Conservation (phyloP, 2,329 filamentous ascomycete species). For the Aspergillus terreus region DNA sequence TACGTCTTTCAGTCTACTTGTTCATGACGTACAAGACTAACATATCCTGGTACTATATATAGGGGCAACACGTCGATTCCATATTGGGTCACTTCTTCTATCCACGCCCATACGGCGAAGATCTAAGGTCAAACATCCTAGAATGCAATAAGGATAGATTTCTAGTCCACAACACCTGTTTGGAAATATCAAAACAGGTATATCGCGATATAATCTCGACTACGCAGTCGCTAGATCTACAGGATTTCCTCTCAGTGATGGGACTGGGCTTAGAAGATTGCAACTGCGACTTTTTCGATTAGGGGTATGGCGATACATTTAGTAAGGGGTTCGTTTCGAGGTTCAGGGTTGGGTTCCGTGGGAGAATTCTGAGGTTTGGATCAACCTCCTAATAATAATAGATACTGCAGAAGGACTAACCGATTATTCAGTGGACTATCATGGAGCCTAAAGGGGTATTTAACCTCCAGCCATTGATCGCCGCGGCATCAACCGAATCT, state of each 20-base stretch:
- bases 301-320: conserved; percentile 5
- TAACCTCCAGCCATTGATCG: conserved; percentile 5
- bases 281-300: conserved; percentile 3
- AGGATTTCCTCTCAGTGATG: not conserved
- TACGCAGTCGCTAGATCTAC: too few species aligned
- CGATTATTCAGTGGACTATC: conserved; percentile 7
- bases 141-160: too few species aligned
- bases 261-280: conserved; percentile 3
- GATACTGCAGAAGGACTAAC: not conserved
- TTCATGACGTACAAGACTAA: not conserved
- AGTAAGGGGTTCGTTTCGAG: not conserved
- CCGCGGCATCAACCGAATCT: conserved; percentile 2
- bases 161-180: too few species aligned
- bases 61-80: not conserved
- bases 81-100: not conserved
- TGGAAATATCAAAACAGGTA: too few species aligned
- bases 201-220: too few species aligned
- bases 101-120: too few species aligned
- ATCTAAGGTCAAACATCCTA: too few species aligned
- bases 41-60: not conserved
- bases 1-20: not conserved
- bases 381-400: not conserved
- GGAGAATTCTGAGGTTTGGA: not conserved
- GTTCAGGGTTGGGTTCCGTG: not conserved
- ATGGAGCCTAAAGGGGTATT: conserved; percentile 7